phyloP scores from a whole-genome alignment of 768 basidiomycete genomes.

The Boletellus sp. region DNA sequence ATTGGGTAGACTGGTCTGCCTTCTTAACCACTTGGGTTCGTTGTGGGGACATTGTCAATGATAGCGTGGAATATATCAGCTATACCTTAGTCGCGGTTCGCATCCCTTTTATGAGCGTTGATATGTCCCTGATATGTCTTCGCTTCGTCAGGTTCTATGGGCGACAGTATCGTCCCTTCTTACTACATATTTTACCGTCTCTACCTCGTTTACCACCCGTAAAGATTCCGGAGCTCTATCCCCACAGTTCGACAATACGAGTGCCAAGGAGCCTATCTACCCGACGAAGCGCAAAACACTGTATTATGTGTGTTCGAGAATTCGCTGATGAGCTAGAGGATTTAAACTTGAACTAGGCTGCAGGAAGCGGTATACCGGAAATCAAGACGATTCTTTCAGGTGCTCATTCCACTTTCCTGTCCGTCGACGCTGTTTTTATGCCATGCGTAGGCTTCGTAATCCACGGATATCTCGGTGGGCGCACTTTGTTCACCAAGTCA shows the following conservation, averaged over 20 bases:
- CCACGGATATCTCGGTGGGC: conserved; percentile 91
- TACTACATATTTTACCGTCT: conserved; percentile 84
- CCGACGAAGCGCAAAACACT: conserved; percentile 60
- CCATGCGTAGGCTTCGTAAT: conserved; percentile 77
- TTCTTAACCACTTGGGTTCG: conserved; percentile 38
- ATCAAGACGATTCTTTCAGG: conserved; percentile 93
- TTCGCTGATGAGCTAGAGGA: conserved; percentile 1
- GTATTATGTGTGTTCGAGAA: conserved; percentile 68
- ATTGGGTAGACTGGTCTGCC: conserved; percentile 77
- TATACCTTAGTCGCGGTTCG: conserved; percentile 80
- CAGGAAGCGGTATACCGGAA: conserved; percentile 95
- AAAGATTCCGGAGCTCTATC: conserved; percentile 81
- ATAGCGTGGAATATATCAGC: conserved; percentile 59
- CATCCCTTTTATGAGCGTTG: conserved; percentile 5
- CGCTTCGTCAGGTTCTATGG: conserved; percentile 53
- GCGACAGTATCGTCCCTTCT: conserved; percentile 72
- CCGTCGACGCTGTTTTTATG: conserved; percentile 9
- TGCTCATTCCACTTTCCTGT: conserved; percentile 20
- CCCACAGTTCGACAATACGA: conserved; percentile 40
- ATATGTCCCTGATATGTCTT: conserved; percentile 1
- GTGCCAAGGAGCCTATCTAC: conserved; percentile 21
- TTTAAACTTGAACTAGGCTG: conserved; percentile 53
- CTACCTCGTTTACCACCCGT: conserved; percentile 80
- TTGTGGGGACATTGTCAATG: conserved; percentile 19
- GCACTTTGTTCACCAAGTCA: conserved; percentile 86